phyloP scores from a whole-genome alignment of 768 basidiomycete species.

The Mycena alexandri region DNA sequence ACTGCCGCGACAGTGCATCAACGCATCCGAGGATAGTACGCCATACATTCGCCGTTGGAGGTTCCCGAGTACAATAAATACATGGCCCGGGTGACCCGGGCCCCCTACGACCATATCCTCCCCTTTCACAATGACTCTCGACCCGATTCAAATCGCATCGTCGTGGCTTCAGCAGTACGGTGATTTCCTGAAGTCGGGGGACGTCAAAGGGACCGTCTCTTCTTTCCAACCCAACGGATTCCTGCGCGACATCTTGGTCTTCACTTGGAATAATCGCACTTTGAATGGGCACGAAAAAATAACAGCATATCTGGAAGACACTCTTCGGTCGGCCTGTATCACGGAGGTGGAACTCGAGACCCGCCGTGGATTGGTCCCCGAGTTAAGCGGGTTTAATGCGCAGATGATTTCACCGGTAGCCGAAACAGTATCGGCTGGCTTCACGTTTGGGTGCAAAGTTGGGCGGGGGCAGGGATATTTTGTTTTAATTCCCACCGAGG shows the following conservation, averaged over 20 bases:
- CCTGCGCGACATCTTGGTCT: constrained; percentile 52
- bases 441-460: constrained; percentile 50
- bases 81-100: no score
- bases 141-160: constrained; percentile 30
- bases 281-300: constrained; percentile 43
- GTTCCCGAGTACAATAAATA: no score
- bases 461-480: constrained; percentile 50
- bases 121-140: neutral
- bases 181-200: constrained; percentile 33
- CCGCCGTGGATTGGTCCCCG: neutral
- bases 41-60: no score
- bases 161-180: constrained; percentile 48
- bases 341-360: constrained; percentile 45
- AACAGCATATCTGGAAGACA: constrained; percentile 44
- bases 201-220: constrained; percentile 40
- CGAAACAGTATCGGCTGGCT: constrained; percentile 49
- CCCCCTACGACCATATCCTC: no score
- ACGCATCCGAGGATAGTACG: no score
- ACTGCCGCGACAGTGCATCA: no score
- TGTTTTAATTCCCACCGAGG: constrained; percentile 43
- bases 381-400: neutral
- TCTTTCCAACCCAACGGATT: constrained; percentile 53
- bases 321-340: constrained; percentile 40
- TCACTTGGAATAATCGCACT: constrained; percentile 57
- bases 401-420: constrained; percentile 18